Evolutionary conservation across 2,329 filamentous ascomycete species (phyloP), one percentile per base, ranked within the genome.

Genomic region (Tolypocladium pustulatum): DNA sequence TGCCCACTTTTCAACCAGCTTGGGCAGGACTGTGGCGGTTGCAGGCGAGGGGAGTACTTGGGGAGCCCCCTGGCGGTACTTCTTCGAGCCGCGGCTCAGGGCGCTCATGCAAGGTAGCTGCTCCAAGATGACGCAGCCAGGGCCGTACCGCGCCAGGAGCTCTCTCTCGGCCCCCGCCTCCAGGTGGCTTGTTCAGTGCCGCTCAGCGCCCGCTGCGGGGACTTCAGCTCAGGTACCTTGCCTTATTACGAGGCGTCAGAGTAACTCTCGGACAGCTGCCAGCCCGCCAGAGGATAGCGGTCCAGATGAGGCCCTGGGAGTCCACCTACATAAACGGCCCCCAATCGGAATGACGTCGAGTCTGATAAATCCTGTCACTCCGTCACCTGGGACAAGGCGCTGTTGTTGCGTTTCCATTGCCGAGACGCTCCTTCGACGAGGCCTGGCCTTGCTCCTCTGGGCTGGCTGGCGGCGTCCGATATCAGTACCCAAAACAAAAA

Each of bases 31-130:
- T 58, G 55, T 52, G 64, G 58, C 46, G 61, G 62, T 65, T 65
- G 57, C 59, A 68, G 63, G 68, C 67, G 68, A 67, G 58, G 22
- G 17, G 27, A 27, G 46, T 32, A 51, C 46, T 10, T n/a, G 27
- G 9, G 27, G 27, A 34, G 46, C 46, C 12, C 8, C 46, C 17
- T 34, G 4, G 27, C 30, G 30, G 17, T 34, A 52, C 49, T 32
- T 36, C 9, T 10, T 1, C 20, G 4, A 2, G 9, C 27, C 6
- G 17, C 15, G 17, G 8, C 20, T 2, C 46, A 1, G 5, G 3
- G 49, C 22, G 30, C 9, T 30, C 20, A 17, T 1, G 0, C 2
- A 30, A 52, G 30, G 49, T 52, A 34, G 6, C 49, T 36, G 30
- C 9, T 4, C 17, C 9, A 5, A 34, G 49, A 30, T n/a, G 49